A percentile compares a stretch with the other conserved stretches of the same genome.
phyloP scores from a whole-genome alignment of 1,284 basidiomycete genomes.

The Cutaneotrichosporon dermatis region DNA sequence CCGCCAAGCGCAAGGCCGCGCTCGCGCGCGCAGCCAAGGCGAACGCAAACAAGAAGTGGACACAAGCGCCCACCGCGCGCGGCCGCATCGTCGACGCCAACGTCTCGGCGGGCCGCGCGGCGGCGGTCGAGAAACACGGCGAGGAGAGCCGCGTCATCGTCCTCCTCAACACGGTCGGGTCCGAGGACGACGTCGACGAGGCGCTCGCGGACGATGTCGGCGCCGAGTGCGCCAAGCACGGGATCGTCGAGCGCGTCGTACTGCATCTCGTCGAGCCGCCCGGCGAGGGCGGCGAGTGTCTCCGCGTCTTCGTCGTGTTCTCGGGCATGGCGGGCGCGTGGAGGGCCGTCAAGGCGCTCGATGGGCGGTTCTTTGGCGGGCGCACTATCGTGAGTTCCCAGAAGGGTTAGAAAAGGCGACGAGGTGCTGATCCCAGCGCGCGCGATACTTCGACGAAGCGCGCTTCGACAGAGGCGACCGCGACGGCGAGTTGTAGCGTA shows the following conservation, averaged over 20 bases:
- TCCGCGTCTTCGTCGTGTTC: conserved; percentile 80
- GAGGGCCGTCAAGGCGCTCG: conserved; percentile 85
- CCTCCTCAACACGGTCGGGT: conserved; percentile 78
- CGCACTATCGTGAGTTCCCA: conserved; percentile 59
- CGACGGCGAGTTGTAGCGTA: conserved; percentile 28
- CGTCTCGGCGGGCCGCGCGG: conserved; percentile 65
- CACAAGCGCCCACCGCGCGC: conserved; percentile 53
- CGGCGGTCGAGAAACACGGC: conserved; percentile 72
- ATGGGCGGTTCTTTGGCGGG: conserved; percentile 86
- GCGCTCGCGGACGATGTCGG: conserved; percentile 83
- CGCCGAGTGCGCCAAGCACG: conserved; percentile 49
- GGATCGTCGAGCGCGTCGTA: conserved; percentile 81
- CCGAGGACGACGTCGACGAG: conserved; percentile 75
- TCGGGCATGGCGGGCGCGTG: conserved; percentile 86
- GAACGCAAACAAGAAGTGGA: conserved; percentile 40
- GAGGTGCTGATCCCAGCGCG: conserved; percentile 48
- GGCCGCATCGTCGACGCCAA: conserved; percentile 84
- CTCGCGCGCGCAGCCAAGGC: conserved; percentile 41
- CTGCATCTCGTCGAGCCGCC: conserved; percentile 69
- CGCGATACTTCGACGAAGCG: conserved; percentile 72
- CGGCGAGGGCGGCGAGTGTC: conserved; percentile 59
- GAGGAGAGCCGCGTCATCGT: conserved; percentile 80
- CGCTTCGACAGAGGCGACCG: conserved; percentile 51
- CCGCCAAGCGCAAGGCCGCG: conserved; percentile 34
- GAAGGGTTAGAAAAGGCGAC: not conserved